Percentiles rank a stretch among this genome's conserved stretches.
phyloP scores from a whole-genome alignment of 2,329 filamentous ascomycete species.

The Fusarium nelsonii region DNA sequence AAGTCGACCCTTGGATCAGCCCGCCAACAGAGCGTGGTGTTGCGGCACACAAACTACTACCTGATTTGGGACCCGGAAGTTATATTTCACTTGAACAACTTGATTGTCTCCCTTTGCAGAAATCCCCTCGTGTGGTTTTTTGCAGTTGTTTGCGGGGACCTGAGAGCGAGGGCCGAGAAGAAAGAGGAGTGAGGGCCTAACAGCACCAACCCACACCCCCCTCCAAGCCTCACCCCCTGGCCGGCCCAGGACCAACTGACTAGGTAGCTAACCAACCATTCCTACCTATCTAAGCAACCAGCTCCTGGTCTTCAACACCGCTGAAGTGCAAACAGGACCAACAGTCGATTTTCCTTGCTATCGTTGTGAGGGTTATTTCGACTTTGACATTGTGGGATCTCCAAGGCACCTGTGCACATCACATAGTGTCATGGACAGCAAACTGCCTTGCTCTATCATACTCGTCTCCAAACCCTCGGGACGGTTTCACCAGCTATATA shows the following conservation, averaged over 20 bases:
- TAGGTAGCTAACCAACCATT: slow-evolving; percentile 45
- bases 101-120: slow-evolving; percentile 40
- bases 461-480: slow-evolving; percentile 44
- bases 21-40: slow-evolving; percentile 43
- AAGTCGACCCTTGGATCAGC: slow-evolving; percentile 38
- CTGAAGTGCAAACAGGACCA: slow-evolving; percentile 44
- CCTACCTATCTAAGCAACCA: slow-evolving; percentile 44
- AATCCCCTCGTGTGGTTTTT: slow-evolving; percentile 35
- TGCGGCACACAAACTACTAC: slow-evolving; percentile 45
- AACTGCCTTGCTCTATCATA: slow-evolving; percentile 45
- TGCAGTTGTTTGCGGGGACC: slow-evolving; percentile 45
- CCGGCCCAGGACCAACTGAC: slow-evolving; percentile 42
- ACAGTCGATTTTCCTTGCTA: slow-evolving; percentile 44
- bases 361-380: slow-evolving; percentile 47
- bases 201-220: slow-evolving; percentile 46
- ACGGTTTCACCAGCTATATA: slow-evolving; percentile 49
- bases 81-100: slow-evolving; percentile 44
- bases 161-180: slow-evolving; percentile 33
- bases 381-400: slow-evolving; percentile 46
- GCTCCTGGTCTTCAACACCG: slow-evolving; percentile 41
- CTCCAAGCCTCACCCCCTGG: slow-evolving; percentile 43
- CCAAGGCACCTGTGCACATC: slow-evolving; percentile 45
- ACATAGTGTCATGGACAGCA: slow-evolving; percentile 48
- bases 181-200: slow-evolving; percentile 41
- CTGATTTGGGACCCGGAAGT: slow-evolving; percentile 43